Conservation (phyloP, 441 rosid genomes). For the Dalechampia spathulata region DNA sequence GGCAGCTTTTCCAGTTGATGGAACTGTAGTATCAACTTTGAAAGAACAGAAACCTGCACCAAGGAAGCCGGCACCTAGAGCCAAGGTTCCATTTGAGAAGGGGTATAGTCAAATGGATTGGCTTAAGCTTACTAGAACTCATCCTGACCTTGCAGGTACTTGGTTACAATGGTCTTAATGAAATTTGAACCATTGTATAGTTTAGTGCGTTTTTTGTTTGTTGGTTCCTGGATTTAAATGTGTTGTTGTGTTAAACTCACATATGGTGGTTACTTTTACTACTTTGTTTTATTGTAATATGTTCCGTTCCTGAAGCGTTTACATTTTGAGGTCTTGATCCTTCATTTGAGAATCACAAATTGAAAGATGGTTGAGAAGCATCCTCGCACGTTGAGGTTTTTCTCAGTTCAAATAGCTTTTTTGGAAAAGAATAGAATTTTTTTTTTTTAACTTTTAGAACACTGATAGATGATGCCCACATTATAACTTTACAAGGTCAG, state of each 20-base stretch:
- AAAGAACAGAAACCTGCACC: constrained; percentile 24
- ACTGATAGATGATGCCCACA: no score
- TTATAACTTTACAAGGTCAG: no score
- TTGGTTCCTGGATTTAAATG: background rate
- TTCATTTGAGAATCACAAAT: no score
- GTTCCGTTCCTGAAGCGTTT: background rate
- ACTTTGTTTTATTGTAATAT: background rate
- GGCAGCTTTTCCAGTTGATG: constrained; percentile 22
- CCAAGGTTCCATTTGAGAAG: constrained; percentile 88
- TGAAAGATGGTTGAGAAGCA: no score
- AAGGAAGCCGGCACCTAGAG: constrained; percentile 52
- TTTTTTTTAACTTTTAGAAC: no score
- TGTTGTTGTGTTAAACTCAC: background rate
- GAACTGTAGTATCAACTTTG: constrained; percentile 22
- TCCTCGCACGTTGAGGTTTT: no score
- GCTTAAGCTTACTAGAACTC: constrained; percentile 67
- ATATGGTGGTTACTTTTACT: background rate
- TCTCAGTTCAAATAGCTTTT: no score
- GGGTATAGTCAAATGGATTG: constrained; percentile 94
- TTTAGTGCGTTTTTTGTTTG: background rate
- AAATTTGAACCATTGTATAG: background rate
- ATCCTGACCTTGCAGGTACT: constrained; percentile 94
- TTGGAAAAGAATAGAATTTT: no score
- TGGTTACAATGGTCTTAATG: background rate
- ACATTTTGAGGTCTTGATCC: background rate